Evolutionary conservation across 2,329 filamentous ascomycete genomes (phyloP), one percentile per base, ranked within the genome.

Genomic region (Apiospora saccharicola): DNA sequence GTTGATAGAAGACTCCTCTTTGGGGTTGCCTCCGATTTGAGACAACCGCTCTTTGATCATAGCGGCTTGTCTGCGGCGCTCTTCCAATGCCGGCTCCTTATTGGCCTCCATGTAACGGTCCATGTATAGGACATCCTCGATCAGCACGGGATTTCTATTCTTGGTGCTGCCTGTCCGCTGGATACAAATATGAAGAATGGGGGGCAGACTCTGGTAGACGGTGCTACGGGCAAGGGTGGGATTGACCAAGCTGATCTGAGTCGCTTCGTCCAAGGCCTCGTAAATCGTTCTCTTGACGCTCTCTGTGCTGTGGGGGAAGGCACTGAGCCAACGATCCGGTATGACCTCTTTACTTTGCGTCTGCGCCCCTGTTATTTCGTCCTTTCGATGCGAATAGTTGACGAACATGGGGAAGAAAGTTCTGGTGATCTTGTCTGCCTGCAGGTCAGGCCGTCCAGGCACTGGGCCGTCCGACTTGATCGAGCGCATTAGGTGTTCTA

Each of bases 401-500:
- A 90, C 86, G 57, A 89, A 89, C 22, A 88, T 88, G 75, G 91
- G 89, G 78, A 90, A 91, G 78, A 92, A 90, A 0, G 88, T 88
- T 80, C 93, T 86, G 82, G 94, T 94, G 74, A 98, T 90, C 72
- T 90, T 87, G 80, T 98, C 96, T 26, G 91, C 84, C 81, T 98
- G 96, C 75, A 97, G 92, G 3, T 92, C 93, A 64, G 91, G 85
- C 43, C 81, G 88, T 8, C 87, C 83, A 72, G 84, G 81, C 73
- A 94, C 90, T 46, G 89, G 85, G 4, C 88, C 89, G n/a, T 88
- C 88, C 7, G 94, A 89, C 72, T 89, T 91, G 78, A 98, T 95
- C 2, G 96, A 95, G 70, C 94, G 95, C 78, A 96, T 93, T n/a
- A 98, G 86, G 69, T 96, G 93, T 79, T 96, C 95, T 72, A 98